phyloP scores from a whole-genome alignment of 345 rosid genomes.

The Firmiana major region DNA sequence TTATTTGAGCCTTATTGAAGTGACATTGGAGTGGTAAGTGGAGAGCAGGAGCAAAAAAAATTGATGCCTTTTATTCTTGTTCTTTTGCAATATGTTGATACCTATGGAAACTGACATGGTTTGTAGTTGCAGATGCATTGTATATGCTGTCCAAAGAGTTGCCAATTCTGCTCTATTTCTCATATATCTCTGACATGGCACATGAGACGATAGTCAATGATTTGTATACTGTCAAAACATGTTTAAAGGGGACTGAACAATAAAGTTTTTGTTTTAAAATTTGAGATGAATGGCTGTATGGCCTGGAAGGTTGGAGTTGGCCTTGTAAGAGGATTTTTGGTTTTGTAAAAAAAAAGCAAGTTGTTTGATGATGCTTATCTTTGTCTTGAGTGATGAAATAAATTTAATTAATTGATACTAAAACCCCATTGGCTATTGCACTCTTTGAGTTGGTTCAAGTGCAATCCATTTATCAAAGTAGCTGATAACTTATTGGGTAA shows the following conservation, averaged over 20 bases:
- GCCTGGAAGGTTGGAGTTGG: not conserved
- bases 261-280: not conserved
- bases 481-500: not conserved
- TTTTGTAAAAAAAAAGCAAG: not conserved
- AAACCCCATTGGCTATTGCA: not conserved
- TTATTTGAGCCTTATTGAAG: not conserved
- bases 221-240: not conserved
- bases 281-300: not conserved
- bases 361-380: not conserved
- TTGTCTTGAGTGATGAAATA: not conserved
- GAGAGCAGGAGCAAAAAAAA: not conserved
- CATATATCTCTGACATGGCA: not conserved
- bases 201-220: not conserved
- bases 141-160: not conserved
- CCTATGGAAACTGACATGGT: not conserved
- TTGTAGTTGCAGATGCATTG: not conserved
- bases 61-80: not conserved
- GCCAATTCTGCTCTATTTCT: not conserved
- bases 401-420: not conserved
- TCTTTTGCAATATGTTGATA: slow-evolving; percentile 1
- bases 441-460: not conserved
- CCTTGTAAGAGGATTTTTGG: not conserved
- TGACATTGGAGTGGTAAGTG: not conserved
- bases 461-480: not conserved
- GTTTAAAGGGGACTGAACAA: not conserved